These are phyloP conservation scores for Cajanus cajan DNA, from an alignment of 306 rosid species.

Conservation along the genomic window DNA sequence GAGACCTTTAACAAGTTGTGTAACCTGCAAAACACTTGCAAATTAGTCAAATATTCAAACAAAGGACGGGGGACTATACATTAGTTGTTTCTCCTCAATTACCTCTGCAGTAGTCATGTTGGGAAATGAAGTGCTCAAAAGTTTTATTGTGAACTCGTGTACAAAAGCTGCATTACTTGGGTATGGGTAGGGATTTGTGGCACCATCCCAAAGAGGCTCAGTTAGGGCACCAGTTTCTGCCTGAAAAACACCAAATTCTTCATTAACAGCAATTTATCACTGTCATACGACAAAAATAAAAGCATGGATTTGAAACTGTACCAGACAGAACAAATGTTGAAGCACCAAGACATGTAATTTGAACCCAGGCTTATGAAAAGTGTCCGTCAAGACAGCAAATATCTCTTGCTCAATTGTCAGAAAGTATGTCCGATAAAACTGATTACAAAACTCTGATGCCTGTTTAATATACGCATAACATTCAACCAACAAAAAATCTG, in stretches of 20 bases:
- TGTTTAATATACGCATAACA: conserved; percentile 33
- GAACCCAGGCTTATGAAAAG: conserved; percentile 97
- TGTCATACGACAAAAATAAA: not conserved
- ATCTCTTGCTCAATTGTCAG: conserved; percentile 88
- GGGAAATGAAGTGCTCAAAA: conserved; percentile 85
- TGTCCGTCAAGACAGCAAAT: conserved; percentile 93
- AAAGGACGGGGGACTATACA: not conserved
- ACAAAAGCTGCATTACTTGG: conserved; percentile 76
- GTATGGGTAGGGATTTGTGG: conserved; percentile 62
- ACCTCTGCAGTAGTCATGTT: conserved; percentile 94
- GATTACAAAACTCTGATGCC: conserved; percentile 90
- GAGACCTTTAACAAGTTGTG: conserved; percentile 88
- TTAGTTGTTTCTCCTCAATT: conserved; percentile 14
- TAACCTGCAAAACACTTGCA: conserved; percentile 53
- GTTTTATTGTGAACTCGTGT: conserved; percentile 87
- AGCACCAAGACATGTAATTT: conserved; percentile 96
- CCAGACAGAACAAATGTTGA: conserved; percentile 91
- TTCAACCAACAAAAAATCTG: not conserved
- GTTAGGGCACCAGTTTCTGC: conserved; percentile 73
- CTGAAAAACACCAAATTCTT: conserved; percentile 39
- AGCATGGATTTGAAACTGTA: conserved; percentile 27
- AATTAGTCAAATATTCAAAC: conserved; percentile 14
- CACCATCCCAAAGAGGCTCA: conserved; percentile 89
- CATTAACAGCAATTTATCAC: not conserved
- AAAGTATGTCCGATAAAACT: conserved; percentile 76